These are phyloP conservation scores for Fusarium tuaranense DNA, from an alignment of 2,329 filamentous ascomycete species.

Conservation along the genomic window DNA sequence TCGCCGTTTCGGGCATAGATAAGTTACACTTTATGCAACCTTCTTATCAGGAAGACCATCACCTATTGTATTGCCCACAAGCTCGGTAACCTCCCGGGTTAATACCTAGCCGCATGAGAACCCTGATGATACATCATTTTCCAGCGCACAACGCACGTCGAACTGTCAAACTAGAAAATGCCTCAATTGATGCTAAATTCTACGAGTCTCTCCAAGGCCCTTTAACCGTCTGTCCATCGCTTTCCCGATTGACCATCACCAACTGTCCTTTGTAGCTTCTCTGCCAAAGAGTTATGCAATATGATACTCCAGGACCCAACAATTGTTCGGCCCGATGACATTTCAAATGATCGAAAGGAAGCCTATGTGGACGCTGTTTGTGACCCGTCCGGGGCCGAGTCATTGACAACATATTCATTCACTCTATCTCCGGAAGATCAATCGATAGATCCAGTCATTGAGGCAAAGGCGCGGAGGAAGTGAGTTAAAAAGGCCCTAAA, in stretches of 20 bases:
- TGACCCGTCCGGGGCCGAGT: background rate
- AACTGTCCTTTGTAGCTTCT: background rate
- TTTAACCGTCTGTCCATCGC: background rate
- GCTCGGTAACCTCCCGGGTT: background rate
- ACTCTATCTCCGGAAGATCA: background rate
- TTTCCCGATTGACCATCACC: background rate
- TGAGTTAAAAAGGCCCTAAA: background rate
- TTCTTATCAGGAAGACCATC: background rate
- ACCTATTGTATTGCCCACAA: background rate
- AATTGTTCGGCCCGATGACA: background rate
- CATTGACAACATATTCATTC: background rate
- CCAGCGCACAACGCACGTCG: background rate
- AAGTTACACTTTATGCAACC: background rate
- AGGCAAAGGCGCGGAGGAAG: conserved; percentile 4
- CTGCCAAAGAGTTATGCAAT: background rate
- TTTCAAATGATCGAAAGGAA: background rate
- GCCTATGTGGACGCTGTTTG: background rate
- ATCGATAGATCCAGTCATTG: background rate
- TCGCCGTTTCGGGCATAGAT: background rate
- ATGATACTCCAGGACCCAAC: background rate
- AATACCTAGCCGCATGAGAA: background rate
- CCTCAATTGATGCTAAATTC: background rate
- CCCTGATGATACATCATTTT: conserved; percentile 2
- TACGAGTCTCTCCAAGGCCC: background rate
- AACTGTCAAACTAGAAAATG: background rate